Evolutionary conservation across 495 filamentous ascomycete genomes (phyloP), one percentile per base, ranked within the genome.

Genomic region (Neurospora tetrasperma): DNA sequence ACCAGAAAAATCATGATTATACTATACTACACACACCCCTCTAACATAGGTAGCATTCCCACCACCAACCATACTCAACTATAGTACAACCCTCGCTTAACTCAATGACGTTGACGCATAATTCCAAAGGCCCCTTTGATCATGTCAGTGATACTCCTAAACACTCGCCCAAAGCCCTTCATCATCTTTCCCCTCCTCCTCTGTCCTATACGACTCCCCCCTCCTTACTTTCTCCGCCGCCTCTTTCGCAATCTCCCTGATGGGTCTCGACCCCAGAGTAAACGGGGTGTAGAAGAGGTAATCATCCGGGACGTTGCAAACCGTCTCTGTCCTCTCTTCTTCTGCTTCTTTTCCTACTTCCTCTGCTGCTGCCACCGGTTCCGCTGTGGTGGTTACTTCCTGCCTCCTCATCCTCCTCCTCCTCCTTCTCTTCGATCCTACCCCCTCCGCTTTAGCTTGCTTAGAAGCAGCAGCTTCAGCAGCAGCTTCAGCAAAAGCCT

Each of bases 251-350:
- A 84, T 74, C 42, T 83, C 81, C 23, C 71, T 73, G 2, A 81
- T 76, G 20, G 79, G 79, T 14, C 78, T 76, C 59, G 74, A 54
- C 62, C 68, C 75, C 4, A 81, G 72, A 11, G 77, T 80, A 43
- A 83, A 83, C 3, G 76, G 76, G 3, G 78, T 82, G 69, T 76
- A 80, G 71, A 83, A 84, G 4, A 84, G 73, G 43, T 80, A 76
- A 14, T 79, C 73, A 27, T 80, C 74, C 4, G 79, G 79, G 10
- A 71, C 40, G 23, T 76, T 68, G 68, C 82, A 83, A 40, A 76
- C 76, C 7, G 23, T 70, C 41, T 38, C 46, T 18, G 11, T 43
- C 1, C 39, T 23, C 12, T 42, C 54, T 14, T 54, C 59, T n/a
- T 44, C 46, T 9, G 42, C 42, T n/a, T 54, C 27, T 31, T 2